Evolutionary conservation across 2,329 filamentous ascomycete genomes (phyloP).

Genomic region (Fusarium sambucinum): DNA sequence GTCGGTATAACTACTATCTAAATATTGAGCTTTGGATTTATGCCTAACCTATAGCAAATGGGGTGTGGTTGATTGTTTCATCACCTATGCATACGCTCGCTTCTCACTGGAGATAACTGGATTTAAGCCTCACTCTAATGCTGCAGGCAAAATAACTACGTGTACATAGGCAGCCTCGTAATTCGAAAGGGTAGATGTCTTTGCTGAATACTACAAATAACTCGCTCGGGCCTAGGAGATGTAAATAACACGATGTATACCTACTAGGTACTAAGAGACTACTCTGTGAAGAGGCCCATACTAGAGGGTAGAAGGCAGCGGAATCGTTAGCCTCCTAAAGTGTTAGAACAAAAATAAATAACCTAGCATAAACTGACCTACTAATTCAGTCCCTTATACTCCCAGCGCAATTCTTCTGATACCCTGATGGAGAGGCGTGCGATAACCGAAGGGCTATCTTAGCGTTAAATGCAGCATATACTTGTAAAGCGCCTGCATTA

Average conservation of each 20-base stretch:
- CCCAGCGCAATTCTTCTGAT: no score
- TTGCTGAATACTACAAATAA: not conserved
- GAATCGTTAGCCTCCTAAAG: no score
- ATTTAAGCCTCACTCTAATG: not conserved
- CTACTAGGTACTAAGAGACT: not conserved
- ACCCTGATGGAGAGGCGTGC: not conserved
- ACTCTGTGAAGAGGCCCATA: not conserved
- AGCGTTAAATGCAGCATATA: not conserved
- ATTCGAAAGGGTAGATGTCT: not conserved
- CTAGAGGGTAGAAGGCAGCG: no score
- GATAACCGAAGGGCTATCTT: not conserved
- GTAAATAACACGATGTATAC: not conserved
- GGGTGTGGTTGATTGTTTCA: constrained; percentile 6
- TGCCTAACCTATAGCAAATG: not conserved
- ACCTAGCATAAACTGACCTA: no score
- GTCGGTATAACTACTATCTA: no score
- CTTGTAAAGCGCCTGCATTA: not conserved
- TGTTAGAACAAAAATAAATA: no score
- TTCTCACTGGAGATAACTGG: not conserved
- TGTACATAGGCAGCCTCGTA: not conserved
- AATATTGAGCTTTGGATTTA: not conserved
- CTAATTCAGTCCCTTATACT: no score
- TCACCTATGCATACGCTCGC: not conserved
- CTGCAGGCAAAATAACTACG: not conserved
- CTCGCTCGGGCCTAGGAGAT: not conserved